Evolutionary conservation across 148 eudicot genomes (phyloP).

Genomic region (Polygonum aviculare): DNA sequence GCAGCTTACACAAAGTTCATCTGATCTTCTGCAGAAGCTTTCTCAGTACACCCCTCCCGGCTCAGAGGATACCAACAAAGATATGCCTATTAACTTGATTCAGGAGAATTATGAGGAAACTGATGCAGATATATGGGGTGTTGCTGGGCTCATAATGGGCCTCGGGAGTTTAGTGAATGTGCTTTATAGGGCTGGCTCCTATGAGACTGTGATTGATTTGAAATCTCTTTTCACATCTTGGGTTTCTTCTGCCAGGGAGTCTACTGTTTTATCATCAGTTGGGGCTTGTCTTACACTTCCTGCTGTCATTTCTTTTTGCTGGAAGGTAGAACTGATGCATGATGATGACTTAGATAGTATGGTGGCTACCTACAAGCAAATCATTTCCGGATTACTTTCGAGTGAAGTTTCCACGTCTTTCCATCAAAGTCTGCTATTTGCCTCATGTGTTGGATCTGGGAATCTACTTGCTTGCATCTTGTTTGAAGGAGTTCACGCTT

Average conservation of each 20-base stretch:
- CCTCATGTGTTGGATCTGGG: conserved; percentile 84
- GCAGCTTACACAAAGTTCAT: conserved; percentile 34
- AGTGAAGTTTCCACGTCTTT: conserved; percentile 34
- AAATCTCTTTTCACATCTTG: conserved; percentile 56
- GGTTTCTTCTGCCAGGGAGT: conserved; percentile 29
- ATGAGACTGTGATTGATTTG: conserved; percentile 52
- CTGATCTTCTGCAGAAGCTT: conserved; percentile 39
- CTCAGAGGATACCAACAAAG: conserved; percentile 21
- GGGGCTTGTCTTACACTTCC: conserved; percentile 91
- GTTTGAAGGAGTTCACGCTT: conserved; percentile 51
- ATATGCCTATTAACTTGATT: conserved; percentile 20
- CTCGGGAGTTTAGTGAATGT: conserved; percentile 65
- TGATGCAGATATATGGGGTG: conserved; percentile 86
- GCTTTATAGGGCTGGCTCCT: conserved; percentile 62
- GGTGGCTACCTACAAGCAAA: conserved; percentile 39
- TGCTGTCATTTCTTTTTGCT: conserved; percentile 53
- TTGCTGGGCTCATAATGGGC: conserved; percentile 82
- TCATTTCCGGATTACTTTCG: conserved; percentile 48
- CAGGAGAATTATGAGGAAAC: conserved; percentile 26
- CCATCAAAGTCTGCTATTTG: conserved; percentile 61
- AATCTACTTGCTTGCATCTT: conserved; percentile 55
- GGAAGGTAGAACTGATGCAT: conserved; percentile 62
- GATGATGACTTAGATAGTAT: conserved; percentile 47
- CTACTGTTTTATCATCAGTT: conserved; percentile 25
- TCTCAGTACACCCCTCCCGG: conserved; percentile 31